Evolutionary conservation across 495 filamentous ascomycete species (phyloP), one percentile per base, ranked within the genome.

Genomic region (Copromyces sp.): DNA sequence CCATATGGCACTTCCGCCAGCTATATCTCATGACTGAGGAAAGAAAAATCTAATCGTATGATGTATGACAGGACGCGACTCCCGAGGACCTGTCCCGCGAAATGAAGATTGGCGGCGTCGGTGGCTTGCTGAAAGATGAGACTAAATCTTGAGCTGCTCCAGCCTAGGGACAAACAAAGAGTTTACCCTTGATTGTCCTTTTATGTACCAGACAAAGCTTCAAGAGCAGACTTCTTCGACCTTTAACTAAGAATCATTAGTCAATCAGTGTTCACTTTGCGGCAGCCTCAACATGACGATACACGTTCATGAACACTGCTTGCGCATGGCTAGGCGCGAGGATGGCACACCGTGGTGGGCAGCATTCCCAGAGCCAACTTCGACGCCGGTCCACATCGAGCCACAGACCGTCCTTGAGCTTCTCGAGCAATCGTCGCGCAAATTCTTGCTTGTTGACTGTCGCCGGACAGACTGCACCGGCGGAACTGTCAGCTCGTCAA

Each of bases 281-380:
- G 20, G 29, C 20, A 5, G 24, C 47, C 24, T 59, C 47, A 59
- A 61, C 12, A 78, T 78, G 75, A 16, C 70, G 14, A 44, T 73
- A 32, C 75, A 74, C 70, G 74, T 73, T 3, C 75, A 78, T 42
- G 71, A 77, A n/a, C 73, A 78, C 24, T 80, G 78, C 78, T 73
- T 76, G 9, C 74, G 77, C 41, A 78, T 78, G 75, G 77, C 78
- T 12, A 72, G 65, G 4, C 73, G 76, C 9, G 74, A 76, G 7
- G 77, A 79, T 70, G 75, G 78, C 29, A 73, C 78, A 2, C 85
- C 84, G 11, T 87, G 85, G 85, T 83, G 83, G 71, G 79, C 84
- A 39, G 81, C 80, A 11, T 80, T 81, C 38, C 79, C 79, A 5
- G 76, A 77, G 20, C 77, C 77, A 9, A 65, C 38, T 37, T 74